Conservation (phyloP, 169 alveolate species). For the Plasmodium adleri region DNA sequence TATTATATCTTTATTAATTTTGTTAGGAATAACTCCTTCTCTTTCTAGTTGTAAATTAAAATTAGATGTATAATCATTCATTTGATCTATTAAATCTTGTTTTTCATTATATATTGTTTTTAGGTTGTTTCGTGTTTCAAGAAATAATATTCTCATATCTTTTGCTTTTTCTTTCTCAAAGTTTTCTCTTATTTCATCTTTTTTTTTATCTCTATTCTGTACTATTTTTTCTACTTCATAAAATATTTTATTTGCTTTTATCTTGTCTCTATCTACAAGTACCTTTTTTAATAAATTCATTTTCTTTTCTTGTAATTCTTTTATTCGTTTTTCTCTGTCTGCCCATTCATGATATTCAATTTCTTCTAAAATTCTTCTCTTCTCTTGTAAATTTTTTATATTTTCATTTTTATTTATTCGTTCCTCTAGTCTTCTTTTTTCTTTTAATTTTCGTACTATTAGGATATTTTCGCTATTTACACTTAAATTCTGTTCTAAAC, state of each 20-base stretch:
- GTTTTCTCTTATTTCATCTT: conserved; percentile 72
- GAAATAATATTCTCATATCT: conserved; percentile 69
- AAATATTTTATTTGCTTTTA: conserved; percentile 71
- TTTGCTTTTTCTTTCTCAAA: conserved; percentile 76
- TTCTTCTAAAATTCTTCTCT: conserved; percentile 69
- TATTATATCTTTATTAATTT: conserved; percentile 41
- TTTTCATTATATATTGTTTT: conserved; percentile 69
- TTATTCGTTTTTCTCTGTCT: conserved; percentile 76
- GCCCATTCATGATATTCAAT: conserved; percentile 77
- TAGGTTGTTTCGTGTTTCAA: conserved; percentile 45
- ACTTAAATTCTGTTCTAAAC: conserved; percentile 58
- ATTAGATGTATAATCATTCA: conserved; percentile 71
- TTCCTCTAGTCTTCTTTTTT: conserved; percentile 68
- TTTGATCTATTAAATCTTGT: conserved; percentile 56
- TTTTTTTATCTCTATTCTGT: conserved; percentile 70
- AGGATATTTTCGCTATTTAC: conserved; percentile 70
- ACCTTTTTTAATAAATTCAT: conserved; percentile 74
- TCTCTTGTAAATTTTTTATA: conserved; percentile 65
- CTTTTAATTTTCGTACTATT: conserved; percentile 70
- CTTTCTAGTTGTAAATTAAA: conserved; percentile 45
- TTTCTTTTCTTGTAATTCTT: conserved; percentile 75
- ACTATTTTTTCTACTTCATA: conserved; percentile 74
- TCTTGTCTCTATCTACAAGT: conserved; percentile 45
- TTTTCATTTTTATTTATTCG: conserved; percentile 70
- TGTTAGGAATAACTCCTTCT: conserved; percentile 50